These are phyloP conservation scores for Phytophthora sp. DNA, from an alignment of 352 stramenopile genomes.

Conservation along the genomic window DNA sequence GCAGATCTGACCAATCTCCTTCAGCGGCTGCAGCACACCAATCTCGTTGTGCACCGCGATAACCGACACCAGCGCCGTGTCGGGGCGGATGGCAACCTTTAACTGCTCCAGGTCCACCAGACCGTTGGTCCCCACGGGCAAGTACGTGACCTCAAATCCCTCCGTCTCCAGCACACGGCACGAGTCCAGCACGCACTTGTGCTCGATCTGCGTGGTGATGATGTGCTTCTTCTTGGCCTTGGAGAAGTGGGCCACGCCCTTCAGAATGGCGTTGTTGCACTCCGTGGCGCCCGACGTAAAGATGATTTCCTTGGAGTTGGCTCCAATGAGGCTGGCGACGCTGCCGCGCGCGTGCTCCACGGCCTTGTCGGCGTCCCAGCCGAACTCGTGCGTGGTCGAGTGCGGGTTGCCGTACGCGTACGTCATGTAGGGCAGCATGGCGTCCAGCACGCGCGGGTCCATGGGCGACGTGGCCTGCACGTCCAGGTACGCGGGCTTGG, in stretches of 20 bases:
- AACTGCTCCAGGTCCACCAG: slow-evolving; percentile 96
- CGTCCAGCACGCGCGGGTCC: slow-evolving; percentile 98
- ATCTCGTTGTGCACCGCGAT: slow-evolving; percentile 99
- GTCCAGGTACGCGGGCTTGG: slow-evolving; percentile 94
- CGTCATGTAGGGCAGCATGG: slow-evolving; percentile 98
- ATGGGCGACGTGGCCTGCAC: slow-evolving; percentile 98
- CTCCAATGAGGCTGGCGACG: slow-evolving; percentile 95
- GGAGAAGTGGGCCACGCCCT: slow-evolving; percentile 96
- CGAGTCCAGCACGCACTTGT: slow-evolving; percentile 99
- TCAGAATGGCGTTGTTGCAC: slow-evolving; percentile 99
- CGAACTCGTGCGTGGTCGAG: slow-evolving; percentile 98
- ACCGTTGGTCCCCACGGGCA: slow-evolving; percentile 93
- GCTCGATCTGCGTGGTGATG: slow-evolving; percentile 98
- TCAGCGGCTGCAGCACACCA: slow-evolving; percentile 97
- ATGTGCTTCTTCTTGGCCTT: slow-evolving; percentile 98
- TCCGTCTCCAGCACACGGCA: slow-evolving; percentile 97
- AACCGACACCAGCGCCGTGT: slow-evolving; percentile 97
- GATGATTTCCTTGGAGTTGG: slow-evolving; percentile 98
- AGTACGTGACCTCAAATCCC: slow-evolving; percentile 98
- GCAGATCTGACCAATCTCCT: slow-evolving; percentile 96
- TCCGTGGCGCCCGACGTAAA: slow-evolving; percentile 99
- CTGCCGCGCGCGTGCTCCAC: slow-evolving; percentile 91
- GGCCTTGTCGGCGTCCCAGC: slow-evolving; percentile 97
- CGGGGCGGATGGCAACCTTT: slow-evolving; percentile 92
- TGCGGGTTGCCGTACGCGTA: slow-evolving; percentile 98